A percentile compares a stretch with the other conserved stretches of the same genome.
Conservation (phyloP, 352 stramenopile species). For the Phytophthora ohioensis region DNA sequence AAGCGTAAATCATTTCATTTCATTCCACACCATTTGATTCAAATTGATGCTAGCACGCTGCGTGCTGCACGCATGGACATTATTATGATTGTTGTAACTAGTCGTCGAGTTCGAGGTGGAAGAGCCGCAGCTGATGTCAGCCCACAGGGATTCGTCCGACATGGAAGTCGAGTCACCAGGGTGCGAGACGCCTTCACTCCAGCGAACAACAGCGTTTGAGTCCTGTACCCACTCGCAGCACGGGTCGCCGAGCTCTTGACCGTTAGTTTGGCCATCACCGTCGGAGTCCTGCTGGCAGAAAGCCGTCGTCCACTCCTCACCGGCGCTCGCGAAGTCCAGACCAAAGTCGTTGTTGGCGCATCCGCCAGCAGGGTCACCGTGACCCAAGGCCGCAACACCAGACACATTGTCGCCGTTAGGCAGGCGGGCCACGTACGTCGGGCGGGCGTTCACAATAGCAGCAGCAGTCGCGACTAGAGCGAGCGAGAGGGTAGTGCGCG, state of each 20-base stretch:
- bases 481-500: slow-evolving; percentile 14
- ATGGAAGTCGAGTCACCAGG: slow-evolving; percentile 33
- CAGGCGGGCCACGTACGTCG: slow-evolving; percentile 31
- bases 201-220: slow-evolving; percentile 22
- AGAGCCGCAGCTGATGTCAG: slow-evolving; percentile 26
- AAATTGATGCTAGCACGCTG: no score
- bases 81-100: no score
- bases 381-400: slow-evolving; percentile 38
- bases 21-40: no score
- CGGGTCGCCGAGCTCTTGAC: no score
- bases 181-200: slow-evolving; percentile 36
- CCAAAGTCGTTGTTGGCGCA: slow-evolving; percentile 14
- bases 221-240: slow-evolving; percentile 53
- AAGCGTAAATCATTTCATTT: no score
- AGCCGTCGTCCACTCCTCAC: slow-evolving; percentile 46
- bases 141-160: slow-evolving; percentile 38
- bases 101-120: slow-evolving; percentile 3
- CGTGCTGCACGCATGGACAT: no score
- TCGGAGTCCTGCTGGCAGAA: slow-evolving; percentile 67
- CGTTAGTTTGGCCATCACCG: no score
- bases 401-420: slow-evolving; percentile 40
- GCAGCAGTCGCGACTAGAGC: slow-evolving; percentile 12
- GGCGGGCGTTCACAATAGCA: slow-evolving; percentile 20
- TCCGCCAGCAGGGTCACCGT: slow-evolving; percentile 19
- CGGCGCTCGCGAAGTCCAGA: slow-evolving; percentile 16